Percentiles rank a stretch among this genome's conserved stretches.
Conservation (phyloP, 768 basidiomycete species). For the Dioszegia aurantiaca region DNA sequence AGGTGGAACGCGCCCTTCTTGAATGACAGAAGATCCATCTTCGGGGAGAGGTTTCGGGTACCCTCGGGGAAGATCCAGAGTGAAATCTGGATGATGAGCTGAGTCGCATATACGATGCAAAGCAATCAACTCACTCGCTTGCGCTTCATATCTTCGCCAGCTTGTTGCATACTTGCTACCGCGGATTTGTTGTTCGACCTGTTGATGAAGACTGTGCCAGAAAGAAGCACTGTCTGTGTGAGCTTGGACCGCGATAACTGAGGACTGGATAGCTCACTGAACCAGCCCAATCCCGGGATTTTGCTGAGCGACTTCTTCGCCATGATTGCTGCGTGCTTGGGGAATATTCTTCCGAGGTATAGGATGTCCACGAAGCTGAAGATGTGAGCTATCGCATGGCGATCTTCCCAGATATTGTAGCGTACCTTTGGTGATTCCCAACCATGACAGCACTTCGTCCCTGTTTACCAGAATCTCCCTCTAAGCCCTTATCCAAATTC, state of each 20-base stretch:
- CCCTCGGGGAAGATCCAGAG: constrained; percentile 96
- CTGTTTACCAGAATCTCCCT: constrained; percentile 50
- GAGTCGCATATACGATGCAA: background rate
- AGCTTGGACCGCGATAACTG: background rate
- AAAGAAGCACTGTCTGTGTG: constrained; percentile 62
- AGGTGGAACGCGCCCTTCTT: constrained; percentile 98
- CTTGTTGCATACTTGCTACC: constrained; percentile 69
- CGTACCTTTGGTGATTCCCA: constrained; percentile 76
- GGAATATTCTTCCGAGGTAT: constrained; percentile 77
- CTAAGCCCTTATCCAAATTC: constrained; percentile 56
- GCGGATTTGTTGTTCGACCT: constrained; percentile 72
- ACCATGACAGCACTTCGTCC: constrained; percentile 69
- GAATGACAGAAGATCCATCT: constrained; percentile 72
- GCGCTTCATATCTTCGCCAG: constrained; percentile 72
- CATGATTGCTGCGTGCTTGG: constrained; percentile 77
- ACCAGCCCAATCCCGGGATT: constrained; percentile 78
- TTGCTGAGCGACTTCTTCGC: constrained; percentile 83
- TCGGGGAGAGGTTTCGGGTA: constrained; percentile 69
- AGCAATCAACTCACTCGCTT: constrained; percentile 49
- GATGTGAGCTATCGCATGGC: constrained; percentile 22
- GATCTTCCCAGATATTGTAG: background rate
- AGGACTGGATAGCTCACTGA: constrained; percentile 54
- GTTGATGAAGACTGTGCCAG: constrained; percentile 89
- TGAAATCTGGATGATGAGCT: constrained; percentile 58
- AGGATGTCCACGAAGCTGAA: constrained; percentile 57